phyloP scores from a whole-genome alignment of 2,329 filamentous ascomycete species.

The Nectriaceae sp. region DNA sequence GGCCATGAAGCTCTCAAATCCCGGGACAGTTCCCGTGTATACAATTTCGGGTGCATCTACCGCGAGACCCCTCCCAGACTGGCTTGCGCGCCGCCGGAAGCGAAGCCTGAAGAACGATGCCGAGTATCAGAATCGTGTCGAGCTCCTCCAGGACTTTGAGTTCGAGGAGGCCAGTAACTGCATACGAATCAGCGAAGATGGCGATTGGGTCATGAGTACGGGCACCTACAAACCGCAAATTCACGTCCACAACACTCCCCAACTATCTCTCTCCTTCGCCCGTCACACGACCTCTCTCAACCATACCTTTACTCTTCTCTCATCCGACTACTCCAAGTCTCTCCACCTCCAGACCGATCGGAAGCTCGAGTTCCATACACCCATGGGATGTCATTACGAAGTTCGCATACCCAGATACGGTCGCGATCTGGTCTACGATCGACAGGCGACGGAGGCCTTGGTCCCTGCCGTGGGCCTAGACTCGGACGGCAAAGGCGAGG shows the following conservation, averaged over 20 bases:
- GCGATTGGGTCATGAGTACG: constrained; percentile 95
- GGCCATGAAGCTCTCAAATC: constrained; percentile 78
- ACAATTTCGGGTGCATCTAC: constrained; percentile 92
- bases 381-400: constrained; percentile 82
- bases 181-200: constrained; percentile 89
- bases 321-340: constrained; percentile 90
- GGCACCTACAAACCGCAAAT: constrained; percentile 72
- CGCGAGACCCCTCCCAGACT: constrained; percentile 87
- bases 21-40: constrained; percentile 85
- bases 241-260: constrained; percentile 91
- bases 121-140: constrained; percentile 91
- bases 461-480: constrained; percentile 88
- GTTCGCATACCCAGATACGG: constrained; percentile 93
- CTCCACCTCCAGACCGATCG: constrained; percentile 91
- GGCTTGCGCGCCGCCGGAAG: constrained; percentile 89
- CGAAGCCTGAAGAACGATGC: constrained; percentile 88
- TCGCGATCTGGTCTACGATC: constrained; percentile 84
- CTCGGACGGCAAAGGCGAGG: constrained; percentile 82
- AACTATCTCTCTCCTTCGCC: constrained; percentile 89
- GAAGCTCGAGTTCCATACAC: constrained; percentile 89
- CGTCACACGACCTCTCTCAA: constrained; percentile 92
- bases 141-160: constrained; percentile 95
- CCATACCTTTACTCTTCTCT: constrained; percentile 85
- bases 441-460: constrained; percentile 78
- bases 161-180: constrained; percentile 95